Conservation (phyloP, 805 yeast genomes). For the Kodamaea jinghongensis region DNA sequence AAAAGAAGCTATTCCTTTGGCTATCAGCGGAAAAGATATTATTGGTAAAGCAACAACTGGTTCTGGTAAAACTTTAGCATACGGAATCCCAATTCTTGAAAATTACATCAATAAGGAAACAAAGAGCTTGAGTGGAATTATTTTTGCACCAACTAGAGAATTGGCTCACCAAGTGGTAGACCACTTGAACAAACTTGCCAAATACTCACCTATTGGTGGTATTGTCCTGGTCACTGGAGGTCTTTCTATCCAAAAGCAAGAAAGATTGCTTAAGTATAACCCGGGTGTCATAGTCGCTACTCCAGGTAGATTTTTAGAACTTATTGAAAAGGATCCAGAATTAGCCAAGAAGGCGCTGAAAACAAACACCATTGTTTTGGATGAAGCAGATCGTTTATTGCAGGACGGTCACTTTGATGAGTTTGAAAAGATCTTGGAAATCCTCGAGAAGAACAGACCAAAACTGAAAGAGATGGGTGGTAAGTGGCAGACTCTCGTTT, state of each 20-base stretch:
- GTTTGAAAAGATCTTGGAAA: slow-evolving; percentile 72
- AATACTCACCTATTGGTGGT: slow-evolving; percentile 52
- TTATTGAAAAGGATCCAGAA: slow-evolving; percentile 61
- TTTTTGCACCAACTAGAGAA: slow-evolving; percentile 95
- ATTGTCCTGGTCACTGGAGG: slow-evolving; percentile 91
- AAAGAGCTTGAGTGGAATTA: slow-evolving; percentile 62
- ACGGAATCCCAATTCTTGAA: slow-evolving; percentile 89
- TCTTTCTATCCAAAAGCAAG: slow-evolving; percentile 88
- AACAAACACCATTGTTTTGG: slow-evolving; percentile 62
- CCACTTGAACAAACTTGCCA: slow-evolving; percentile 62
- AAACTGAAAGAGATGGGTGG: slow-evolving; percentile 31
- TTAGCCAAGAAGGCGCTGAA: slow-evolving; percentile 40
- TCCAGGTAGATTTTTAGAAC: slow-evolving; percentile 88
- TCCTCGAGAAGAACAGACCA: slow-evolving; percentile 53
- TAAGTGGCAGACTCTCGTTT: slow-evolving; percentile 84
- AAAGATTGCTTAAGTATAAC: slow-evolving; percentile 66
- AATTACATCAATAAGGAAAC: slow-evolving; percentile 38
- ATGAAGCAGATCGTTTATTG: slow-evolving; percentile 92
- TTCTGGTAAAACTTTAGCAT: slow-evolving; percentile 95
- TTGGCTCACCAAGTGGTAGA: slow-evolving; percentile 89
- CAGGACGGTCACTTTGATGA: slow-evolving; percentile 98
- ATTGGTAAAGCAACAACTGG: slow-evolving; percentile 98
- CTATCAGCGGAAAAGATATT: slow-evolving; percentile 71
- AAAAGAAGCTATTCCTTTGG: slow-evolving; percentile 66
- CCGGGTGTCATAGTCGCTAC: slow-evolving; percentile 90